Conservation (phyloP, 2,329 filamentous ascomycete species). For the Phoma sp. region DNA sequence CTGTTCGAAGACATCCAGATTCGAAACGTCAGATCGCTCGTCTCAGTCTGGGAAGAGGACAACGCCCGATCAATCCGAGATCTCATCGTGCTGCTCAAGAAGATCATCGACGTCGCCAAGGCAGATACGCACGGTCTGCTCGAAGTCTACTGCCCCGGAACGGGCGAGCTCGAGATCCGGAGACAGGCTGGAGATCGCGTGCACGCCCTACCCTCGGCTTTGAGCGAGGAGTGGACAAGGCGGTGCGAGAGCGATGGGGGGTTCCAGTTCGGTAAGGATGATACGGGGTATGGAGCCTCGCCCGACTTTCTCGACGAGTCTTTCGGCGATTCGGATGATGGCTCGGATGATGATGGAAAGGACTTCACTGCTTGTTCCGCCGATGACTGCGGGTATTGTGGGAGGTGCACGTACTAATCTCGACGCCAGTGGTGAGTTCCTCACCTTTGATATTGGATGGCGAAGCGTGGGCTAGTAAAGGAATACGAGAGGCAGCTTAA, state of each 20-base stretch:
- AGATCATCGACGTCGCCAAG: slow-evolving; percentile 39
- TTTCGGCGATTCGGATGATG: slow-evolving; percentile 10
- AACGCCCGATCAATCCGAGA: slow-evolving; percentile 41
- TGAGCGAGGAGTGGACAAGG: slow-evolving; percentile 22
- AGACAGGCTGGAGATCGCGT: slow-evolving; percentile 33
- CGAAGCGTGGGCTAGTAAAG: no score
- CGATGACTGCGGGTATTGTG: slow-evolving; percentile 48
- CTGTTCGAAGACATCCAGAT: slow-evolving; percentile 54
- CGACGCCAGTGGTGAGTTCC: no score
- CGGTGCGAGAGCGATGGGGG: not conserved
- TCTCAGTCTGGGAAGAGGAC: slow-evolving; percentile 53
- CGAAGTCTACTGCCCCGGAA: slow-evolving; percentile 44
- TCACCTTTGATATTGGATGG: no score
- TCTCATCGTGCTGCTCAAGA: slow-evolving; percentile 39
- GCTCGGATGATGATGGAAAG: slow-evolving; percentile 30
- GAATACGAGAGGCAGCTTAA: no score
- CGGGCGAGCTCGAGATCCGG: slow-evolving; percentile 45
- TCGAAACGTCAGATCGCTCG: slow-evolving; percentile 44
- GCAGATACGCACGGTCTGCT: slow-evolving; percentile 27
- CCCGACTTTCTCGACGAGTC: not conserved
- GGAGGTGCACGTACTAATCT: slow-evolving; percentile 40
- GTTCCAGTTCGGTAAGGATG: not conserved
- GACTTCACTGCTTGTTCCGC: slow-evolving; percentile 49
- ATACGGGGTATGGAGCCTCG: not conserved
- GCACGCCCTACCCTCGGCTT: slow-evolving; percentile 28